Percentiles rank a stretch among this genome's conserved stretches.
phyloP scores from a whole-genome alignment of 2,329 filamentous ascomycete genomes.

The Hypoxylon sp. region DNA sequence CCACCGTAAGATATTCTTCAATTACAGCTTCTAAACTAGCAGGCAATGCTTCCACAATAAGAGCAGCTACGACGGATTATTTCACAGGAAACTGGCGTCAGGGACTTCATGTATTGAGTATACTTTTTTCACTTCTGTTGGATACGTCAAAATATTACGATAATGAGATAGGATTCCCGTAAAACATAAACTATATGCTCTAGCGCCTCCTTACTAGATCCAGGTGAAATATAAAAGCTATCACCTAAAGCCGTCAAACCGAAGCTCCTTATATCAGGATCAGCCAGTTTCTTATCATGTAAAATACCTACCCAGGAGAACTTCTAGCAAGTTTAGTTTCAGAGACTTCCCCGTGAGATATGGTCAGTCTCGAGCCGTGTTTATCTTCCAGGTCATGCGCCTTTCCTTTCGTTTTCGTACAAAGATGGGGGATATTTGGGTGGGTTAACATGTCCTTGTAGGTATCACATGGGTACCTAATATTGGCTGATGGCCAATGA shows the following conservation, averaged over 20 bases:
- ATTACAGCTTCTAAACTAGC: background rate
- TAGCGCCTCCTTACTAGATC: background rate
- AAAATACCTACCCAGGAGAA: background rate
- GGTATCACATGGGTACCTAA: background rate
- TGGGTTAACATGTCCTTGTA: background rate
- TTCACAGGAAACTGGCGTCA: constrained; percentile 7
- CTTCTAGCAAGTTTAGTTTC: background rate
- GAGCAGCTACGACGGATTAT: background rate
- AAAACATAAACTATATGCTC: background rate
- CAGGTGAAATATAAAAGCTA: background rate
- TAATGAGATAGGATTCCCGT: constrained; percentile 1
- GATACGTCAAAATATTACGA: constrained; percentile 15
- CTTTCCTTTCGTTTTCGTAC: background rate
- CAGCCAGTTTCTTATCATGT: background rate
- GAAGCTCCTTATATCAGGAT: background rate
- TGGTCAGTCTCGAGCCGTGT: background rate
- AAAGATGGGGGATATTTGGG: background rate
- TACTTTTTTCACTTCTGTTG: constrained; percentile 9
- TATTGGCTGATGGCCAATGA: background rate
- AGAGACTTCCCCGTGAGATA: background rate
- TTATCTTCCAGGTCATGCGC: background rate
- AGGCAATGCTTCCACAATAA: background rate
- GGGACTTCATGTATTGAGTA: constrained; percentile 16
- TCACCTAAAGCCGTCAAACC: background rate
- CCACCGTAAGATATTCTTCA: constrained; percentile 48